Conservation (phyloP, 331 rosid genomes). For the Telfairia occidentalis region DNA sequence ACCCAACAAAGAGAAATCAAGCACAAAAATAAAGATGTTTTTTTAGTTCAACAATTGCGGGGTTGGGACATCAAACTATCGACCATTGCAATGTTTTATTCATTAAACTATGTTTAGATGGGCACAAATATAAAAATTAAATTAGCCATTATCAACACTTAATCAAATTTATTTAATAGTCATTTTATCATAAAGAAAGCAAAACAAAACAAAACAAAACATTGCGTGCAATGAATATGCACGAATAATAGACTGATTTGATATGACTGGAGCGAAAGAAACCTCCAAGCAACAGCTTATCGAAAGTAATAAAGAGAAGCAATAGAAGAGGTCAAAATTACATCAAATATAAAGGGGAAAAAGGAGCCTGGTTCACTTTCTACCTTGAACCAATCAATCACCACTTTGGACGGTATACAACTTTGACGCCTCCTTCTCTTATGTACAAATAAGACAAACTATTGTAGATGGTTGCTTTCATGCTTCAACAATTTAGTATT, state of each 20-base stretch:
- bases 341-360: background rate
- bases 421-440: background rate
- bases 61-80: too few relatives aligned
- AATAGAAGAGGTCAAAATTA: background rate
- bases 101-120: too few relatives aligned
- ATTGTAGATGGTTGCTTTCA: background rate
- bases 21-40: too few relatives aligned
- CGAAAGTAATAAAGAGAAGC: background rate
- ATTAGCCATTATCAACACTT: background rate
- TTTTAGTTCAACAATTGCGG: too few relatives aligned
- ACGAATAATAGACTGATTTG: background rate
- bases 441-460: background rate
- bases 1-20: too few relatives aligned
- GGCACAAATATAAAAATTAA: background rate
- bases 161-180: background rate
- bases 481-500: constrained; percentile 3
- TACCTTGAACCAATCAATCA: background rate
- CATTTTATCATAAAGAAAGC: background rate
- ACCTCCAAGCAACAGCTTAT: background rate
- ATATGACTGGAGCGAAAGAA: constrained; percentile 1
- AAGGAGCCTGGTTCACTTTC: background rate
- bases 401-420: background rate
- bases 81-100: too few relatives aligned
- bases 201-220: background rate
- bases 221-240: background rate